Evolutionary conservation across 768 basidiomycete species (phyloP), one percentile per base, ranked within the genome.

Genomic region (Lentinula edodes): DNA sequence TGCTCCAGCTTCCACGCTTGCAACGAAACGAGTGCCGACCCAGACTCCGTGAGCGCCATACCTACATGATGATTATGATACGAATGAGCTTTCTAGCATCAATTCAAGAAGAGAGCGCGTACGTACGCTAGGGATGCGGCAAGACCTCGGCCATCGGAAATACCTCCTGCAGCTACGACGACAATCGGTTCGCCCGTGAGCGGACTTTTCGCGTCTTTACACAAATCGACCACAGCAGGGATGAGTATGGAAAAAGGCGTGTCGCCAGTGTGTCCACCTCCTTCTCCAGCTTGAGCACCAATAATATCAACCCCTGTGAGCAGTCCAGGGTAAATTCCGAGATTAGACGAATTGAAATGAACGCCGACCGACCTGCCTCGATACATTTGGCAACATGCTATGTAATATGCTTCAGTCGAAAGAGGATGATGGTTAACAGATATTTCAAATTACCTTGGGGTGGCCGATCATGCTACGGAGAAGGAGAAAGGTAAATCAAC

Each of bases 21-120:
- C 90, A 45, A 93, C 90, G 69, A 94, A 94, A 42, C 91, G 86
- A 5, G 91, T 94, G 43, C 90, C 90, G 41, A 92, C 90, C 93
- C 93, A 95, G 3, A 94, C 89, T 48, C 88, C 93, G 2, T 87
- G 79, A 5, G 92, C 93, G 52, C 93, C 93, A 64, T 89, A 91
- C 57, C 88, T 89, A 64, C 52, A 18, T 32, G 57, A 28, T 41
- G 15, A 3, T 45, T 45, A 50, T n/a, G n/a, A n/a, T 15, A 38
- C 16, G 48, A 9, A 58, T 59, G 6, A 59, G 34, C 28, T 48
- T 13, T 52, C 12, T 23, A 8, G 32, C 10, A 20, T 16, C 38
- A 18, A 12, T 5, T 32, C 15, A 5, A 34, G 12, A 20, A 2
- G 8, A 20, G 5, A 4, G 16, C 32, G 15, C 2, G 1, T 12